Conservation (phyloP, 1,284 basidiomycete genomes). For the Malassezia cuniculi region DNA sequence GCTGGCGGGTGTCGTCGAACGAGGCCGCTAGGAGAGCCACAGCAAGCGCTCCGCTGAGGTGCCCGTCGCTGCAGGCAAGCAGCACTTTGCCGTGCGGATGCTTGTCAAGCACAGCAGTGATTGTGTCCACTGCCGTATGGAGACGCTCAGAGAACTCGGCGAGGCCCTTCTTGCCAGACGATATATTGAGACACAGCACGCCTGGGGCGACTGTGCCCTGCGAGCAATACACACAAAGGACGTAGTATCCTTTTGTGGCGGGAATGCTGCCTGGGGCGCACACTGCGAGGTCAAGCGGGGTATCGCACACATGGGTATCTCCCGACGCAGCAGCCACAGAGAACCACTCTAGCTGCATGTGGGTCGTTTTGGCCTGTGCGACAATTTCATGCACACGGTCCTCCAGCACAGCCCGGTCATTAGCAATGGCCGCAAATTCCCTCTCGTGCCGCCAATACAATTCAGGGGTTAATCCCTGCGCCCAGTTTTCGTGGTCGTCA, state of each 20-base stretch:
- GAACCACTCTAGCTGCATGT: no score
- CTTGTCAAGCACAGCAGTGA: conserved; percentile 7
- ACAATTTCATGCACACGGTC: conserved; percentile 51
- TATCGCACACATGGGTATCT: no score
- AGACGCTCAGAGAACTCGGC: conserved; percentile 13
- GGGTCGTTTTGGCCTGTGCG: no score
- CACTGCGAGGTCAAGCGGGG: no score
- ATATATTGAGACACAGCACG: conserved; percentile 2
- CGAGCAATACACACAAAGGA: not conserved
- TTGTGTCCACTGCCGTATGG: conserved; percentile 15
- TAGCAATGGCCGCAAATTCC: conserved; percentile 49
- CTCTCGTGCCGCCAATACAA: conserved; percentile 58
- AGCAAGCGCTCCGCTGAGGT: conserved; percentile 17
- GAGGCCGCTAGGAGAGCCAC: conserved; percentile 18
- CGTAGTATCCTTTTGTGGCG: not conserved
- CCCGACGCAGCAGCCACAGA: no score
- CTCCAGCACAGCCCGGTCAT: conserved; percentile 49
- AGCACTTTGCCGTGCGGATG: conserved; percentile 5
- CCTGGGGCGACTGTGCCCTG: not conserved
- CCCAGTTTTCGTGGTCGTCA: conserved; percentile 78
- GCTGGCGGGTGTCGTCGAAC: conserved; percentile 33
- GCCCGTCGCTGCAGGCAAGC: conserved; percentile 17
- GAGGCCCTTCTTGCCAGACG: conserved; percentile 19
- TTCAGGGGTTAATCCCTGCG: conserved; percentile 60
- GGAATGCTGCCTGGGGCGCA: not conserved